These are phyloP conservation scores for Telfairia occidentalis DNA, from an alignment of 331 rosid species.

Conservation along the genomic window DNA sequence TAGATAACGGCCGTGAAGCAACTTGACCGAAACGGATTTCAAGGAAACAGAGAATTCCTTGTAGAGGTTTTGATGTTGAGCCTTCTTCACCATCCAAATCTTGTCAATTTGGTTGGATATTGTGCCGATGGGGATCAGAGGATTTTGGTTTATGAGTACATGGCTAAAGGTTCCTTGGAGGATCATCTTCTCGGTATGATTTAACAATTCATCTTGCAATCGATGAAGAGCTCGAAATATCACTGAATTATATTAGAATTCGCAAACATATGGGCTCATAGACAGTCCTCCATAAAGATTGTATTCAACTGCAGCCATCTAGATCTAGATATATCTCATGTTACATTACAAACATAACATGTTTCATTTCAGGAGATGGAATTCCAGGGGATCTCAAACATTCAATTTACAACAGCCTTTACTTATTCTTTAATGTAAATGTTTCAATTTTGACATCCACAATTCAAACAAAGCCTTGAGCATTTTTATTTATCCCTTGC, in stretches of 20 bases:
- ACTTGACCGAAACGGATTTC: constrained; percentile 84
- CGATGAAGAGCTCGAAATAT: background rate
- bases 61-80: constrained; percentile 91
- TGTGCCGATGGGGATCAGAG: constrained; percentile 80
- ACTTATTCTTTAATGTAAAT: background rate
- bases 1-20: constrained; percentile 91
- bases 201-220: background rate
- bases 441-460: background rate
- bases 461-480: background rate
- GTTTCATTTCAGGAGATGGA: background rate
- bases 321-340: background rate
- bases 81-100: constrained; percentile 70
- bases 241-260: background rate
- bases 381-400: background rate
- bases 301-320: background rate
- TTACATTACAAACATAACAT: background rate
- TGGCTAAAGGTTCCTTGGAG: constrained; percentile 82
- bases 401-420: background rate
- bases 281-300: background rate
- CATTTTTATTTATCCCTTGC: background rate
- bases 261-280: background rate
- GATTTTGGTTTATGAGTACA: constrained; percentile 76
- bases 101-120: constrained; percentile 80
- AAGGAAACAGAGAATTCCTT: constrained; percentile 84
- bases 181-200: constrained; percentile 85